phyloP scores from a whole-genome alignment of 1,284 basidiomycete genomes.

The Athelia sp. region DNA sequence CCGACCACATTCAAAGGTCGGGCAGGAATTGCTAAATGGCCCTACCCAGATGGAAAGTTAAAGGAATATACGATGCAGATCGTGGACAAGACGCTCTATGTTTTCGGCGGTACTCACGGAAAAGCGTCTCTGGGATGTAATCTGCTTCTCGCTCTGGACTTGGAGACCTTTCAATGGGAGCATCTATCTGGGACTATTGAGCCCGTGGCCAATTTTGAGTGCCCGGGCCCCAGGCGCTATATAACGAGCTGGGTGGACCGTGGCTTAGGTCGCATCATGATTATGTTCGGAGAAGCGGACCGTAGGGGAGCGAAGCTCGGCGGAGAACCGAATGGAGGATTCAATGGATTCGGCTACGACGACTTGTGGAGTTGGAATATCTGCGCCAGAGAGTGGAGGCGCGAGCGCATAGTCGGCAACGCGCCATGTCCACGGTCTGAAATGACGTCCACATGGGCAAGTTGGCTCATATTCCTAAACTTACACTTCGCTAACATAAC shows the following conservation, averaged over 20 bases:
- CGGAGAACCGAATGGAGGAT: slow-evolving; percentile 19
- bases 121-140: slow-evolving; percentile 14
- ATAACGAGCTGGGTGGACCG: slow-evolving; percentile 27
- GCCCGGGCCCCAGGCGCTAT: slow-evolving; percentile 26
- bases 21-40: slow-evolving; percentile 19
- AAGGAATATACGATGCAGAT: slow-evolving; percentile 24
- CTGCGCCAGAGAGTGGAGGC: slow-evolving; percentile 26
- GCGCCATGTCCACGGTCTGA: slow-evolving; percentile 32
- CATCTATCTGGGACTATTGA: slow-evolving; percentile 17
- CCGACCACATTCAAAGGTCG: slow-evolving; percentile 21
- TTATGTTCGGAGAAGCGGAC: slow-evolving; percentile 33
- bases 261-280: slow-evolving; percentile 21
- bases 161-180: slow-evolving; percentile 15
- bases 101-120: slow-evolving; percentile 23
- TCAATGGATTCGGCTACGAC: slow-evolving; percentile 23
- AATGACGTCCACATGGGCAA: slow-evolving; percentile 29
- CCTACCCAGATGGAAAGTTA: slow-evolving; percentile 15
- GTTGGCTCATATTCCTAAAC: slow-evolving; percentile 9
- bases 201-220: slow-evolving; percentile 12
- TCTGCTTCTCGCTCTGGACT: slow-evolving; percentile 18
- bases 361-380: slow-evolving; percentile 39
- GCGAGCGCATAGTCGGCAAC: slow-evolving; percentile 32
- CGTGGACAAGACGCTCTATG: slow-evolving; percentile 19
- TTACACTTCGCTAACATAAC: neutral
- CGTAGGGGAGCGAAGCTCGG: slow-evolving; percentile 18